Conservation (phyloP, 805 yeast genomes). For the Kodamaea sagamina region DNA sequence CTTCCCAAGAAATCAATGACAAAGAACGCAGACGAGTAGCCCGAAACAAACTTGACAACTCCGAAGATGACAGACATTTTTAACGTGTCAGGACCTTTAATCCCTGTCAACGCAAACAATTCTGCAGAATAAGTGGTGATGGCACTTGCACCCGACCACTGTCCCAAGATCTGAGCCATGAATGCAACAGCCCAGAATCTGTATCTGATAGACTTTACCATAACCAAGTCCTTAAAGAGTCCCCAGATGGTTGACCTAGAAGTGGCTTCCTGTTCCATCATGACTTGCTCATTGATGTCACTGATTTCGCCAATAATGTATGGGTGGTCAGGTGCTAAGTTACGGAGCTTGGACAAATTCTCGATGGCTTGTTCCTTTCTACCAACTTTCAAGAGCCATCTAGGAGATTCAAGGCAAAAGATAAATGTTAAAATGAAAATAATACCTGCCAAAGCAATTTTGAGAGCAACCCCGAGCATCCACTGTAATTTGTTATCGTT, state of each 20-base stretch:
- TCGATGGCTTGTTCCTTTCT: constrained; percentile 32
- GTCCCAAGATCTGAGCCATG: constrained; percentile 20
- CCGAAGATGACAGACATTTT: constrained; percentile 50
- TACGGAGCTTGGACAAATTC: constrained; percentile 36
- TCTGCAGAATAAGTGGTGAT: constrained; percentile 59
- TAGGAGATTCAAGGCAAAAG: constrained; percentile 36
- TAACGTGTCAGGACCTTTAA: constrained; percentile 20
- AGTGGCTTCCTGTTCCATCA: constrained; percentile 26
- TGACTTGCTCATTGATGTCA: constrained; percentile 41
- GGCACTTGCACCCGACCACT: constrained; percentile 31
- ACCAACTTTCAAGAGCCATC: constrained; percentile 37
- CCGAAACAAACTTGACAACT: constrained; percentile 51
- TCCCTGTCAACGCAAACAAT: constrained; percentile 25
- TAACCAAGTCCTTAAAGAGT: constrained; percentile 33
- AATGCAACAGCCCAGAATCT: constrained; percentile 46
- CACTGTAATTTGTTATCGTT: constrained; percentile 31
- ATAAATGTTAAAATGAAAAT: constrained; percentile 33
- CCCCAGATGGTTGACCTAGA: constrained; percentile 15
- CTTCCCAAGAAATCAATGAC: constrained; percentile 56
- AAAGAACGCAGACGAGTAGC: constrained; percentile 53
- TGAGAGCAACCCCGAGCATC: constrained; percentile 41
- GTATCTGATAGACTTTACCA: constrained; percentile 36
- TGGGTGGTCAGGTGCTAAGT: constrained; percentile 35
- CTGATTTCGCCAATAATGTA: constrained; percentile 46
- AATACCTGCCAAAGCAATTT: constrained; percentile 41